A percentile compares a stretch with the other conserved stretches of the same genome.
These are phyloP conservation scores for Saururus chinensis DNA, from an alignment of 164 flowering plant species.

Conservation along the genomic window DNA sequence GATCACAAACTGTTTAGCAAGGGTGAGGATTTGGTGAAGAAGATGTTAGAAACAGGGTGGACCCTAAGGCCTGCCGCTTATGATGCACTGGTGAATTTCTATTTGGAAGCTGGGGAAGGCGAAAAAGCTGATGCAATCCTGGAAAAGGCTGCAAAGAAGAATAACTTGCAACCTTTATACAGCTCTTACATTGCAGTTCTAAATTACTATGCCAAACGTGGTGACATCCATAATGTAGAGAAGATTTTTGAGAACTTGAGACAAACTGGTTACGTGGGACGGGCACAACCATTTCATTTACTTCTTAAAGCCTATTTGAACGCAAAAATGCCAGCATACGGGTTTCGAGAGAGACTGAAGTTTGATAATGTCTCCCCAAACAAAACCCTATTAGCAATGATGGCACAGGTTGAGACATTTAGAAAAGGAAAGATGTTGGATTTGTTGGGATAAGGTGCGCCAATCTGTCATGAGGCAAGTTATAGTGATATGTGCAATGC, in stretches of 20 bases:
- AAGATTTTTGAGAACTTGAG: conserved; percentile 56
- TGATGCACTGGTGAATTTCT: conserved; percentile 69
- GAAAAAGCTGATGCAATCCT: conserved; percentile 72
- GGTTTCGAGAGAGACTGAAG: conserved; percentile 68
- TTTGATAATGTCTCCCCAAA: conserved; percentile 67
- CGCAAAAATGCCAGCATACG: conserved; percentile 72
- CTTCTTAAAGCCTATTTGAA: conserved; percentile 52
- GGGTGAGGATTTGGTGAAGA: conserved; percentile 67
- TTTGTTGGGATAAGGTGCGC: conserved; percentile 44
- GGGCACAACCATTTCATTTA: conserved; percentile 35
- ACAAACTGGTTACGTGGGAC: conserved; percentile 43
- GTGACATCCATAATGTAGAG: conserved; percentile 76
- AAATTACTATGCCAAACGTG: conserved; percentile 62
- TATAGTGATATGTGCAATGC: no score
- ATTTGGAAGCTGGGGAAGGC: conserved; percentile 76
- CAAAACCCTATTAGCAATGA: conserved; percentile 25
- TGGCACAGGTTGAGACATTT: conserved; percentile 45
- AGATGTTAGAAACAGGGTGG: conserved; percentile 51
- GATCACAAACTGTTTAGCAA: conserved; percentile 49
- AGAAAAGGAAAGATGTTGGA: conserved; percentile 49
- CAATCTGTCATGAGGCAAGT: not conserved
- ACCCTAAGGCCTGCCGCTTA: conserved; percentile 51
- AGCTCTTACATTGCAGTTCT: conserved; percentile 36
- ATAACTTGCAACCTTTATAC: conserved; percentile 37
- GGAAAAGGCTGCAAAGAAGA: conserved; percentile 44